Conservation (phyloP, 2,329 filamentous ascomycete genomes). For the Massarina eburnea region DNA sequence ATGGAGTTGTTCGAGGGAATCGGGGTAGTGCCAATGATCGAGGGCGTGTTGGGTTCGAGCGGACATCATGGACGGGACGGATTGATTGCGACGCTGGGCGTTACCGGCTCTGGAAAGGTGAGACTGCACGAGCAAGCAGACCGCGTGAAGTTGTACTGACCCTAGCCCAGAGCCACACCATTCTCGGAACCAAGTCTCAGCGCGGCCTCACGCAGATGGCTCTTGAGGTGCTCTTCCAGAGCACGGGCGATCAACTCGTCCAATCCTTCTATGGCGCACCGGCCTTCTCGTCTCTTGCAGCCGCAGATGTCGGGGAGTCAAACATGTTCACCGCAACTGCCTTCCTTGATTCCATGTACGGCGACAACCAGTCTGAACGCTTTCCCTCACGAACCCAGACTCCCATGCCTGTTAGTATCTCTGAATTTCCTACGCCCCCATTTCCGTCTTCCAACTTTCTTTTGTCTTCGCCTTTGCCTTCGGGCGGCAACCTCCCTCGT, state of each 20-base stretch:
- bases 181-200: slow-evolving; percentile 83
- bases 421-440: slow-evolving; percentile 8
- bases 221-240: slow-evolving; percentile 85
- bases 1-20: slow-evolving; percentile 83
- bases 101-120: slow-evolving; percentile 96
- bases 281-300: slow-evolving; percentile 72
- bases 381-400: slow-evolving; percentile 48
- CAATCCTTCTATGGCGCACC: slow-evolving; percentile 58
- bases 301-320: slow-evolving; percentile 80
- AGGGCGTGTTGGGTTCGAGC: slow-evolving; percentile 74
- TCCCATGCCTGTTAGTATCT: slow-evolving; percentile 48
- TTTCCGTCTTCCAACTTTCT: slow-evolving; percentile 15
- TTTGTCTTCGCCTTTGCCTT: slow-evolving; percentile 15
- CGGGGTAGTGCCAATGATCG: slow-evolving; percentile 72
- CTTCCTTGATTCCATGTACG: slow-evolving; percentile 79
- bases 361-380: slow-evolving; percentile 63
- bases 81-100: slow-evolving; percentile 85
- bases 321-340: slow-evolving; percentile 70
- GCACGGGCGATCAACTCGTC: slow-evolving; percentile 71
- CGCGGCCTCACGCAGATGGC: slow-evolving; percentile 89
- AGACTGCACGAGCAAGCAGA: neutral
- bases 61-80: slow-evolving; percentile 84
- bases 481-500: slow-evolving; percentile 10
- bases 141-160: slow-evolving; percentile 11
- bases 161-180: slow-evolving; percentile 78